Evolutionary conservation across 257 asterid genomes (phyloP).

Genomic region (Plectranthus barbatus): DNA sequence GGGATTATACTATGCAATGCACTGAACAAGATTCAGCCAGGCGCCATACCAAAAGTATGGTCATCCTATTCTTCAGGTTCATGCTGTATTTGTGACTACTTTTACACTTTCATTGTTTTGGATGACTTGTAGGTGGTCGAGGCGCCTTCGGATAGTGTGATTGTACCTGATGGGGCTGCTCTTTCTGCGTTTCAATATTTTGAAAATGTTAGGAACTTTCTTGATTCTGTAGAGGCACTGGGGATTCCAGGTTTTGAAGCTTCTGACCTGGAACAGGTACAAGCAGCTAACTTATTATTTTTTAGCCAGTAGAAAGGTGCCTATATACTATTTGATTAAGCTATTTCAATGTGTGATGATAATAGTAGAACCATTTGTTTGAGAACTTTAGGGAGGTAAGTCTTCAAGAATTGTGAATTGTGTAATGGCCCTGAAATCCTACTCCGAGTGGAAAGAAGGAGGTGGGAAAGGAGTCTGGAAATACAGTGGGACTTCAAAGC

Average conservation of each 20-base stretch:
- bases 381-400: slow-evolving; percentile 63
- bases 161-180: slow-evolving; percentile 80
- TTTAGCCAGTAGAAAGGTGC: neutral
- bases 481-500: slow-evolving; percentile 52
- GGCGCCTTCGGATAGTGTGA: slow-evolving; percentile 56
- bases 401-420: slow-evolving; percentile 69
- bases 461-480: slow-evolving; percentile 67
- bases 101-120: neutral
- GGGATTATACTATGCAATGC: slow-evolving; percentile 82
- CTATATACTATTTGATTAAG: neutral
- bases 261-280: slow-evolving; percentile 81
- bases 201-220: slow-evolving; percentile 79
- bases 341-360: neutral
- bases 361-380: neutral
- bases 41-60: slow-evolving; percentile 66
- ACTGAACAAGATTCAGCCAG: slow-evolving; percentile 68
- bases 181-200: slow-evolving; percentile 75
- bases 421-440: slow-evolving; percentile 69
- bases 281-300: neutral
- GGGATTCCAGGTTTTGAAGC: slow-evolving; percentile 85
- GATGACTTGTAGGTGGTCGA: slow-evolving; percentile 56
- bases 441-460: slow-evolving; percentile 66
- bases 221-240: slow-evolving; percentile 52
- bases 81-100: neutral
- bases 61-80: slow-evolving; percentile 1